Conservation (phyloP, 2,329 filamentous ascomycete genomes). For the Annulohypoxylon truncatum region DNA sequence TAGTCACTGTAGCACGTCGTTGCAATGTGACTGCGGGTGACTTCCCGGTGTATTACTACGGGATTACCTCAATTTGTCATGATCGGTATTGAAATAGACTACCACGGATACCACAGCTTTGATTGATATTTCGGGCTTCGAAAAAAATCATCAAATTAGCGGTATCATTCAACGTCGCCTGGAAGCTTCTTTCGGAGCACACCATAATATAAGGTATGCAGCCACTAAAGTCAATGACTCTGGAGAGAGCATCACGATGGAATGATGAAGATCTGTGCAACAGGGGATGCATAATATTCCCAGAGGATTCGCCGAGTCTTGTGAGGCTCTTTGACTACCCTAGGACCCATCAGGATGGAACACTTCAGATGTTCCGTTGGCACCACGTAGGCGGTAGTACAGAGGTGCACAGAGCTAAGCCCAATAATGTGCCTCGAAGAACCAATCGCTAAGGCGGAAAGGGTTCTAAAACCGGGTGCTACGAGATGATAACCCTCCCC, state of each 20-base stretch:
- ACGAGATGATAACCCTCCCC: conserved; percentile 6
- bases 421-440: conserved; percentile 8
- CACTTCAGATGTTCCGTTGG: conserved; percentile 32
- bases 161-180: background rate
- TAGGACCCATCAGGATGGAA: conserved; percentile 35
- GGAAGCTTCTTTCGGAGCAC: background rate
- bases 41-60: conserved; percentile 35
- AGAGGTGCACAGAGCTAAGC: conserved; percentile 29
- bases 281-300: conserved; percentile 9
- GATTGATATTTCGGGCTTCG: background rate
- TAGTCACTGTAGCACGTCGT: conserved; percentile 29
- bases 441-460: conserved; percentile 11
- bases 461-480: conserved; percentile 8
- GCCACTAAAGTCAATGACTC: background rate
- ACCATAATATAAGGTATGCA: background rate
- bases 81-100: conserved; percentile 27
- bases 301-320: conserved; percentile 15
- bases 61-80: conserved; percentile 38
- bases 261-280: conserved; percentile 6
- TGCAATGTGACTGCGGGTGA: conserved; percentile 36
- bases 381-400: conserved; percentile 37
- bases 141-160: background rate
- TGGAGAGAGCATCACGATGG: conserved; percentile 1
- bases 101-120: background rate
- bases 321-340: conserved; percentile 36